Percentiles rank a stretch among this genome's conserved stretches.
Evolutionary conservation across 2,329 filamentous ascomycete species (phyloP).

Genomic region (Beauveria sp.): DNA sequence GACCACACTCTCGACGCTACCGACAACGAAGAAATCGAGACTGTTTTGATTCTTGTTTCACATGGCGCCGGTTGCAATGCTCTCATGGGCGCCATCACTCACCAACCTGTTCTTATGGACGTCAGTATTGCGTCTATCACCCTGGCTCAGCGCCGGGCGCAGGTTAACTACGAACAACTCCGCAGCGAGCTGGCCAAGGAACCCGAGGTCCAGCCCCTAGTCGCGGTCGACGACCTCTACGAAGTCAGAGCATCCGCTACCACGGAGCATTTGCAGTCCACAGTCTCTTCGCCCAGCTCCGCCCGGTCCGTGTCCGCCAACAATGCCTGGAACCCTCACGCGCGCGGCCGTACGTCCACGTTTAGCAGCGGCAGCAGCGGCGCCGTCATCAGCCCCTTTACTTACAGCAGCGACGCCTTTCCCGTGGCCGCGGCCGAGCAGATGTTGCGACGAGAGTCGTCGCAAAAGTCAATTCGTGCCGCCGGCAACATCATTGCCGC

Average conservation of each 20-base stretch:
- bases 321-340: slow-evolving; percentile 20
- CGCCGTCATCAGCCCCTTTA: slow-evolving; percentile 28
- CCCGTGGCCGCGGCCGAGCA: slow-evolving; percentile 26
- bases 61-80: slow-evolving; percentile 97
- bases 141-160: slow-evolving; percentile 63
- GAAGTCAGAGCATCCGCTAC: slow-evolving; percentile 69
- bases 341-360: slow-evolving; percentile 31
- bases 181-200: slow-evolving; percentile 20
- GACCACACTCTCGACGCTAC: slow-evolving; percentile 22
- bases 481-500: slow-evolving; percentile 7
- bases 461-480: slow-evolving; percentile 8
- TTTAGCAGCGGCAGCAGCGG: slow-evolving; percentile 17
- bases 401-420: slow-evolving; percentile 33
- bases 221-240: slow-evolving; percentile 54
- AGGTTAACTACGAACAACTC: slow-evolving; percentile 29
- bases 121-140: slow-evolving; percentile 86
- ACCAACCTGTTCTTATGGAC: slow-evolving; percentile 84
- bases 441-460: slow-evolving; percentile 23
- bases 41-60: slow-evolving; percentile 80
- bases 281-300: slow-evolving; percentile 27
- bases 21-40: slow-evolving; percentile 53
- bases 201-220: slow-evolving; percentile 19
- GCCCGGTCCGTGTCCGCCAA: slow-evolving; percentile 26
- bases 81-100: slow-evolving; percentile 82
- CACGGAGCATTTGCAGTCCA: slow-evolving; percentile 60